A percentile compares a stretch with the other conserved stretches of the same genome.
Conservation (phyloP, 2,329 filamentous ascomycete species). For the Sporothrix pseudoabietina region DNA sequence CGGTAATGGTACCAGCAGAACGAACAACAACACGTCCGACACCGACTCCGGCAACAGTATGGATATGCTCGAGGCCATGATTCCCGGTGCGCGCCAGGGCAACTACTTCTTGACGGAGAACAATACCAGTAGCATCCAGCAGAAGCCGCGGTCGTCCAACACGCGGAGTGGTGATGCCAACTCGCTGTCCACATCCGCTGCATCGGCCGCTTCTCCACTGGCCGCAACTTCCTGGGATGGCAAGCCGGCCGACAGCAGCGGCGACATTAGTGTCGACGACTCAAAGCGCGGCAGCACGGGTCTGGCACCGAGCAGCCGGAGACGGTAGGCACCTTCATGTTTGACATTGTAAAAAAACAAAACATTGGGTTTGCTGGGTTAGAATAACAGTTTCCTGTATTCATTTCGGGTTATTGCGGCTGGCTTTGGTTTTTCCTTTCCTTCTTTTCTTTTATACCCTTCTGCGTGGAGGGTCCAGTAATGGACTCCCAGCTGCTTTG, state of each 20-base stretch:
- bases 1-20: neutral
- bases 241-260: neutral
- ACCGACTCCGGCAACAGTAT: constrained; percentile 3
- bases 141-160: constrained; percentile 5
- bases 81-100: constrained; percentile 31
- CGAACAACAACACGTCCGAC: neutral
- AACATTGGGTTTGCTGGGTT: neutral
- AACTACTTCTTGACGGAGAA: constrained; percentile 32
- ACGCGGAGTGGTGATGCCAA: neutral
- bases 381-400: neutral
- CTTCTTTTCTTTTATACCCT: constrained; percentile 13
- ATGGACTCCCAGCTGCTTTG: neutral
- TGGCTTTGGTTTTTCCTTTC: neutral
- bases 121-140: neutral
- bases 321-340: neutral
- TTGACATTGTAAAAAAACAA: neutral
- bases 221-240: constrained; percentile 17
- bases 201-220: constrained; percentile 19
- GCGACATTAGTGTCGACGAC: neutral
- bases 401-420: no score
- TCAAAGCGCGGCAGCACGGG: constrained; percentile 22
- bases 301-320: constrained; percentile 6
- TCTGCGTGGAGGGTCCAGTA: neutral
- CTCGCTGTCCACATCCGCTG: neutral
- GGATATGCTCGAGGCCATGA: constrained; percentile 13